Evolutionary conservation across 106 monocot species (phyloP), one percentile per base, ranked within the genome.

Genomic region (Agapanthus africanus): DNA sequence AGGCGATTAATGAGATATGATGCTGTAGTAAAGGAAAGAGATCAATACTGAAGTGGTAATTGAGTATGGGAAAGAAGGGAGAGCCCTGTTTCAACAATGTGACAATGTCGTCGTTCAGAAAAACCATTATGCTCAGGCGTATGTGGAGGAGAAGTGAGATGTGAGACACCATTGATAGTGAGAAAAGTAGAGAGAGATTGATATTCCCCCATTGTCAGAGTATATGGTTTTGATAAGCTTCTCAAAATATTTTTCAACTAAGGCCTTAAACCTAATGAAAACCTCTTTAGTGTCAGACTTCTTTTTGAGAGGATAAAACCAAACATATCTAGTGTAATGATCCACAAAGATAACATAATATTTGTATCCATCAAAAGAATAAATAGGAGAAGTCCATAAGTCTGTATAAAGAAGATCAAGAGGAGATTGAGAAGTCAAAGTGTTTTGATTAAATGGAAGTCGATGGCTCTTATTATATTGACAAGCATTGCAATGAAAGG

Each of bases 311-410:
- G 67, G 67, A 30, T 67, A 67, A 1, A 67, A 23, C 67, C 67
- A 67, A 11, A 67, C 6, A 25, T 61, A 61, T 0, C 31, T 30
- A 11, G 32, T 34, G 61, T 30, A 61, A 28, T 61, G 61, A 61
- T 61, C 61, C 26, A 61, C 61, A 61, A 61, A 61, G 31, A 35
- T 35, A 28, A 61, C 61, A 61, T 67, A 67, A 27, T 67, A 67
- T 67, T 67, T 67, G 42, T 42, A 42, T 26, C 41, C 41, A 67
- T 67, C 67, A 67, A 61, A 7, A 40, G 21, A 44, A 31, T 67
- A 44, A 44, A 67, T 23, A 23, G 42, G 26, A 6, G 44, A 67
- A 18, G 67, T 67, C 42, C 42, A 40, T 13, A 67, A 0, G 44
- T 67, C 7, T 22, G 22, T 25, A 27, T 41, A 67, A 41, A 47